Evolutionary conservation across 345 rosid species (phyloP).

Genomic region (Excoecaria agallocha): DNA sequence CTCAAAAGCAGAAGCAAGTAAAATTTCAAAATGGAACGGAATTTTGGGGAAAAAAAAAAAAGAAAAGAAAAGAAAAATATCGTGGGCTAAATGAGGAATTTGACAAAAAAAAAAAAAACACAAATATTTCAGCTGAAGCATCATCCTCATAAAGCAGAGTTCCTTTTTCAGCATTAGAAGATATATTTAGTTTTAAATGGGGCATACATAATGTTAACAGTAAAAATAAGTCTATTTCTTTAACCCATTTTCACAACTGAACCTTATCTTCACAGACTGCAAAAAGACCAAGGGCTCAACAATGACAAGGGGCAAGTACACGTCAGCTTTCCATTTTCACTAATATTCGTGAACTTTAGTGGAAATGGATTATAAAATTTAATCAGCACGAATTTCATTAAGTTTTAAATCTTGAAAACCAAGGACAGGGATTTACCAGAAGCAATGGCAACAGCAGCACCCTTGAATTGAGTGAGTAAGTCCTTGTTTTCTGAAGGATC

Average conservation of each 20-base stretch:
- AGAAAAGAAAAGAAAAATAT: not conserved
- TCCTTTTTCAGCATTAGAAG: not conserved
- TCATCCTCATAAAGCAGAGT: not conserved
- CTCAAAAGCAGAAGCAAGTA: not conserved
- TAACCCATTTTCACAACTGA: not conserved
- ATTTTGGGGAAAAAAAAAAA: too few relatives aligned
- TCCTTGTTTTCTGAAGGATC: constrained; percentile 93
- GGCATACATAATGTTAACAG: not conserved
- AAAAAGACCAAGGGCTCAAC: not conserved
- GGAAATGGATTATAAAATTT: not conserved
- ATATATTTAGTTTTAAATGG: not conserved
- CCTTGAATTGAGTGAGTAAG: constrained; percentile 81
- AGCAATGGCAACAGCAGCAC: constrained; percentile 89
- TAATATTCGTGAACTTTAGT: not conserved
- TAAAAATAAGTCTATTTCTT: not conserved
- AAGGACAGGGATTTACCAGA: constrained; percentile 50
- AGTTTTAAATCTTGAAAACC: not conserved
- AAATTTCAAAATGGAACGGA: not conserved
- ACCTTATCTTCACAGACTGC: not conserved
- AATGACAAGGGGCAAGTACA: not conserved
- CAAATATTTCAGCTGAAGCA: not conserved
- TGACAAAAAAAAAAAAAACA: not conserved
- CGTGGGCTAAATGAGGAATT: not conserved
- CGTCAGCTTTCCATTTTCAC: not conserved
- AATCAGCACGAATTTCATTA: not conserved